Conservation (phyloP, 495 filamentous ascomycete genomes). For the Cryomyces antarcticus region DNA sequence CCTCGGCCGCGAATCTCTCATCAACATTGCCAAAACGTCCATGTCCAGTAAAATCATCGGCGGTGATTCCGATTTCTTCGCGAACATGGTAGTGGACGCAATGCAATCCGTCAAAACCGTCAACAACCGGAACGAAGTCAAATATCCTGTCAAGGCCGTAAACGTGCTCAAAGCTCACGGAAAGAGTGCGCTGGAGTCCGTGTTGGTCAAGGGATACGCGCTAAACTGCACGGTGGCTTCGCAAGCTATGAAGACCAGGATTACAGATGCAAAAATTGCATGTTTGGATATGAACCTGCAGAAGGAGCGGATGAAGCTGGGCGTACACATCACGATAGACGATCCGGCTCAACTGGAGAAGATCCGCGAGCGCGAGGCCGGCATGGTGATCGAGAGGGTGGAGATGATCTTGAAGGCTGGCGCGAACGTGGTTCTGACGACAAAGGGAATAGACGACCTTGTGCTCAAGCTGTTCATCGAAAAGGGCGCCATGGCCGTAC, state of each 20-base stretch:
- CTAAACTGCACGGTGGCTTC: constrained; percentile 97
- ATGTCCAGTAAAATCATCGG: constrained; percentile 99
- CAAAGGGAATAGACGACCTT: constrained; percentile 96
- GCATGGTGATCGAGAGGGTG: constrained; percentile 83
- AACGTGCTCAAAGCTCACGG: constrained; percentile 97
- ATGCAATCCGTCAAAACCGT: constrained; percentile 87
- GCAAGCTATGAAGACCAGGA: constrained; percentile 88
- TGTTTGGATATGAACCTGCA: constrained; percentile 95
- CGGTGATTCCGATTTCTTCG: constrained; percentile 87
- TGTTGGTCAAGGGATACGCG: constrained; percentile 89
- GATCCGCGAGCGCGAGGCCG: constrained; percentile 76
- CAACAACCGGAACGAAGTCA: constrained; percentile 73
- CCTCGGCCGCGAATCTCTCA: constrained; percentile 67
- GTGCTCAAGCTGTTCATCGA: constrained; percentile 88
- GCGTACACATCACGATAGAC: constrained; percentile 94
- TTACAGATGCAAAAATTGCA: constrained; percentile 90
- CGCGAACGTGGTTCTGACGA: constrained; percentile 89
- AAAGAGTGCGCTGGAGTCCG: constrained; percentile 71
- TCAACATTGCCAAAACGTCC: constrained; percentile 94
- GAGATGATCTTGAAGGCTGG: constrained; percentile 97
- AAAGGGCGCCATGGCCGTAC: constrained; percentile 85
- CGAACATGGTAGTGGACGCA: constrained; percentile 89
- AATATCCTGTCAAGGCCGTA: constrained; percentile 98
- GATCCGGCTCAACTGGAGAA: constrained; percentile 94
- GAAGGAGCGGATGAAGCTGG: constrained; percentile 97